Percentiles rank a stretch among this genome's conserved stretches.
Evolutionary conservation across 192 early-diverging fungal species (phyloP).

Genomic region (Mortierella alpina): DNA sequence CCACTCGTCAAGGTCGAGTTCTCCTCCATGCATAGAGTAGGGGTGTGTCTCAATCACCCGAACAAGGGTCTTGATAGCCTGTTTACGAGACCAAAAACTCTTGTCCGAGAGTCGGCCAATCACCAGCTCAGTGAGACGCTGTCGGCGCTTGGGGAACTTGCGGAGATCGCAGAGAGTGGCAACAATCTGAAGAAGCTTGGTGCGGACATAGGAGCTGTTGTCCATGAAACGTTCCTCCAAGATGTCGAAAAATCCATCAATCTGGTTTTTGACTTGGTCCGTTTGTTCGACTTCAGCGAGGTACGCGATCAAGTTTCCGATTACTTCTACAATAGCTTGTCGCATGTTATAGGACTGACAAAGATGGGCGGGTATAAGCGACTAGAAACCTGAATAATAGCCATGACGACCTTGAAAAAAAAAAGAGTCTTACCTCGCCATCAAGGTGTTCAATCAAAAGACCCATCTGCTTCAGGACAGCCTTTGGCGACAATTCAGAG

Average conservation of each 20-base stretch:
- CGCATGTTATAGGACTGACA: conserved; percentile 86
- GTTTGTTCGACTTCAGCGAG: conserved; percentile 77
- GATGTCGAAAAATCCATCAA: conserved; percentile 91
- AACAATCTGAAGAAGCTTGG: conserved; percentile 89
- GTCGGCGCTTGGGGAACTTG: conserved; percentile 82
- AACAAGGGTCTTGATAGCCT: conserved; percentile 88
- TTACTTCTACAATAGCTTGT: conserved; percentile 87
- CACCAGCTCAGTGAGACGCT: conserved; percentile 73
- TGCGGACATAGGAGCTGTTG: conserved; percentile 83
- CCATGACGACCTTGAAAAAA: background rate
- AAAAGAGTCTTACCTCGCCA: conserved; percentile 73
- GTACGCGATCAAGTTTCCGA: conserved; percentile 86
- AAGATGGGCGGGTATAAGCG: background rate
- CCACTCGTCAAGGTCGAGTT: conserved; percentile 77
- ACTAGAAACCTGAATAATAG: background rate
- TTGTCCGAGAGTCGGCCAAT: conserved; percentile 91
- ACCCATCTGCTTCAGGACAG: conserved; percentile 90
- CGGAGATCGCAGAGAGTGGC: conserved; percentile 78
- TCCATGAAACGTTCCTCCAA: conserved; percentile 94
- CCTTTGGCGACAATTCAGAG: conserved; percentile 84
- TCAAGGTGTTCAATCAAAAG: conserved; percentile 87
- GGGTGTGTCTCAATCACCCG: conserved; percentile 89
- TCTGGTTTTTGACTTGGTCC: conserved; percentile 73
- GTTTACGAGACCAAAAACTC: conserved; percentile 87
- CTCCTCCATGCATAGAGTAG: conserved; percentile 88